Evolutionary conservation across 371 early-diverging fungal genomes (phyloP).

Genomic region (Parasitella parasitica): DNA sequence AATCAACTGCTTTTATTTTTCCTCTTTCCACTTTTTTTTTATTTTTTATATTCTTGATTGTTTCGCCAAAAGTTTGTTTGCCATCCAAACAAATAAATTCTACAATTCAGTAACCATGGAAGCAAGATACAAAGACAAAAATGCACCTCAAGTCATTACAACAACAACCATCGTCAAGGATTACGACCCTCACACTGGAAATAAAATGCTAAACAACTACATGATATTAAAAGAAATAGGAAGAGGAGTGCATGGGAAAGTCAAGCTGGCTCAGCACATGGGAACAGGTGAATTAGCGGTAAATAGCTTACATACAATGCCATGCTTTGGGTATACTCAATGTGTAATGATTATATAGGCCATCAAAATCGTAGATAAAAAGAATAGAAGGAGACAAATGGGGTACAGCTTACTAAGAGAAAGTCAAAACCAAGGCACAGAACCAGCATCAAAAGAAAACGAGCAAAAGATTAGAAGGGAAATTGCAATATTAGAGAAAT

Average conservation of each 20-base stretch:
- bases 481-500: conserved; percentile 95
- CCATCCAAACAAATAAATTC: not conserved
- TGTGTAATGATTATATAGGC: conserved; percentile 51
- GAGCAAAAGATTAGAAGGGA: conserved; percentile 91
- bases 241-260: conserved; percentile 95
- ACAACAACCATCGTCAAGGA: conserved; percentile 68
- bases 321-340: not conserved
- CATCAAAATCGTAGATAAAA: conserved; percentile 84
- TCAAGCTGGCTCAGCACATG: conserved; percentile 83
- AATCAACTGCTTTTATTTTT: not conserved
- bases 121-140: not conserved
- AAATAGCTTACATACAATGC: conserved; percentile 40
- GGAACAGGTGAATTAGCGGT: conserved; percentile 77
- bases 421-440: conserved; percentile 33
- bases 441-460: conserved; percentile 46
- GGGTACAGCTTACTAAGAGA: conserved; percentile 48
- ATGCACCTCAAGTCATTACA: conserved; percentile 14
- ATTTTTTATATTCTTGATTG: not conserved
- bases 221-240: conserved; percentile 91
- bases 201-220: conserved; percentile 93
- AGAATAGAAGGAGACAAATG: conserved; percentile 65
- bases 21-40: not conserved
- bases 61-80: not conserved
- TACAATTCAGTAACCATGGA: not conserved
- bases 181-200: conserved; percentile 81